phyloP scores from a whole-genome alignment of 441 rosid species.

The Erodium chrysanthum region DNA sequence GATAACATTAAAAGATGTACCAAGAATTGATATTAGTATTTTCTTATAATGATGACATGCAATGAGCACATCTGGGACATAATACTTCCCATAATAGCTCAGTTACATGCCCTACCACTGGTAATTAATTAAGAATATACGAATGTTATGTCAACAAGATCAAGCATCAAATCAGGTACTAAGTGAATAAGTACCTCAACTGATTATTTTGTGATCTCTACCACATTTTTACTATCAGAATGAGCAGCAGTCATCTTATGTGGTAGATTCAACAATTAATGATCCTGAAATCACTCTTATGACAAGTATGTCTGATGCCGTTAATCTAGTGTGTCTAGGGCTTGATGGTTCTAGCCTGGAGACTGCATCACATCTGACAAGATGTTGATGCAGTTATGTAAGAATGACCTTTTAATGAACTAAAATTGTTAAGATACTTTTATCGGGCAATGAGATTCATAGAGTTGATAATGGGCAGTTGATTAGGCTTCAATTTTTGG shows the following conservation, averaged over 20 bases:
- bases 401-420: neutral
- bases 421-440: neutral
- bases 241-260: neutral
- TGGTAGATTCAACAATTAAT: too few species aligned
- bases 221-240: neutral
- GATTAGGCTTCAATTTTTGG: neutral
- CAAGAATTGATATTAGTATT: neutral
- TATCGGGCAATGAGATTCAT: neutral
- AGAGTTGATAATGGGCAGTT: conserved; percentile 3
- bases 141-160: neutral
- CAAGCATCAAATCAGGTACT: neutral
- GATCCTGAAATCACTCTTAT: neutral
- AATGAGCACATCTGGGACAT: too few species aligned
- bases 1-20: neutral
- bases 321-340: neutral
- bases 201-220: neutral
- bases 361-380: neutral
- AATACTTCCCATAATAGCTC: too few species aligned
- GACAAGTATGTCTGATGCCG: neutral
- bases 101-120: too few species aligned
- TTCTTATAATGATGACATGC: too few species aligned
- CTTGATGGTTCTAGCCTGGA: neutral
- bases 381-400: neutral
- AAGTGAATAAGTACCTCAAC: neutral
- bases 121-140: neutral